Evolutionary conservation across 2,329 filamentous ascomycete species (phyloP).

Genomic region (Hypoxylon sp.): DNA sequence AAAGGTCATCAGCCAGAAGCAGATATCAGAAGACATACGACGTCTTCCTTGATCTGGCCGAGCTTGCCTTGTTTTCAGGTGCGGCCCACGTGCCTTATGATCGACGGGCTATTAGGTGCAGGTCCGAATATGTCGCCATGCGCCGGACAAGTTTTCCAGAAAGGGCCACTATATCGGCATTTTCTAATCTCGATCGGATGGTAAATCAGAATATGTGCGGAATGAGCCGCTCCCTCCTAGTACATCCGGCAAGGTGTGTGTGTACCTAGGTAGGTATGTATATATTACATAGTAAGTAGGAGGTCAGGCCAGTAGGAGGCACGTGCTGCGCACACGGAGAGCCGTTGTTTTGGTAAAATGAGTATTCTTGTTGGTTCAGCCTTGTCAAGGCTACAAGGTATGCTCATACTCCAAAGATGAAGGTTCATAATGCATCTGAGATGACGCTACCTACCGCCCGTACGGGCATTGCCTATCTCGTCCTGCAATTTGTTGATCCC

Average conservation of each 20-base stretch:
- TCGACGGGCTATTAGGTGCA: constrained; percentile 26
- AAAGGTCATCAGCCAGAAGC: constrained; percentile 9
- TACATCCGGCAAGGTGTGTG: no score
- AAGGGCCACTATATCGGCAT: constrained; percentile 21
- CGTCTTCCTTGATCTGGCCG: constrained; percentile 33
- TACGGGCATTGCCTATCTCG: background rate
- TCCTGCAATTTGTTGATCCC: constrained; percentile 7
- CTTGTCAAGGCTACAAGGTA: constrained; percentile 12
- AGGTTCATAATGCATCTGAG: background rate
- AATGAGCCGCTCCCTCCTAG: constrained; percentile 27
- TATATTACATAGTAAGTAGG: no score
- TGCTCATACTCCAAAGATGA: background rate
- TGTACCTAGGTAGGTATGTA: no score
- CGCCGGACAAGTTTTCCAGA: constrained; percentile 29
- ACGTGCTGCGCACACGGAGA: constrained; percentile 15
- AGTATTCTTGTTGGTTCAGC: constrained; percentile 20
- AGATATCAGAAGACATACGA: constrained; percentile 16
- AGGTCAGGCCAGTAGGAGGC: no score
- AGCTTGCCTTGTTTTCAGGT: constrained; percentile 21
- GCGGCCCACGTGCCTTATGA: constrained; percentile 25
- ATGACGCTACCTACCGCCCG: background rate
- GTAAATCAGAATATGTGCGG: constrained; percentile 12
- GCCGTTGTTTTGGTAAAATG: constrained; percentile 12
- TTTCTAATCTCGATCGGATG: constrained; percentile 25
- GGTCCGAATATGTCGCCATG: constrained; percentile 29